Evolutionary conservation across 2,329 filamentous ascomycete genomes (phyloP), one percentile per base, ranked within the genome.

Genomic region (Ilyonectria robusta): DNA sequence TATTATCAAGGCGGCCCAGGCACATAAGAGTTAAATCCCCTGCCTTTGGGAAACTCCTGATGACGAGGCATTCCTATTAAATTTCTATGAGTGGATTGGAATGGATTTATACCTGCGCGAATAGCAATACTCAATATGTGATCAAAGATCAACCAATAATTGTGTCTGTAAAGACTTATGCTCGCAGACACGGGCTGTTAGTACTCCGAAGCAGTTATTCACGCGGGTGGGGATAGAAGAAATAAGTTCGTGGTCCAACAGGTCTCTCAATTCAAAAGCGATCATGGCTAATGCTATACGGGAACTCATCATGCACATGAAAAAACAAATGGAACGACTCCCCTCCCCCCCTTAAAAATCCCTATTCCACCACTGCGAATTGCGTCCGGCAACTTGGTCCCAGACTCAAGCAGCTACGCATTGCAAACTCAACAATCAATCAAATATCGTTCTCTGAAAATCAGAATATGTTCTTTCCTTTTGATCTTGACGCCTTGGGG

Each of bases 1-100:
- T 0, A 78, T 78, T 1, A 86, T 77, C n/a, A 57, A 70, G 15
- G 74, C 66, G 0, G 68, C 70, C 1, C 61, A 72, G 50, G 48
- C 68, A n/a, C 63, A 37, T 8, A 35, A 46, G 17, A 31, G 35
- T 7, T 64, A 48, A 33, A 23, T 47, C 3, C 17, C n/a, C n/a
- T 8, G 5, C 6, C 40, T 42, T 17, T 42, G 6, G 5, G 40
- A 42, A 26, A 26, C 26, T 26, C 26, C 26, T 6, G 26, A 26
- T 26, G 26, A 26, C 4, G 26, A 26, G 26, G 26, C 26, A 26
- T 26, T 26, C 6, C 26, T 26, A 26, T 26, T 5, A 6, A 26
- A 26, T 26, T 26, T 26, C 4, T 26, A 26, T 26, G 26, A 26
- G 26, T 26, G 26, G 26, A 6, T 6, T 26, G 26, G 26, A 6